Base-by-base conservation (phyloP, 2,329 filamentous ascomycete species). In the Cladophialophora immunda region DNA sequence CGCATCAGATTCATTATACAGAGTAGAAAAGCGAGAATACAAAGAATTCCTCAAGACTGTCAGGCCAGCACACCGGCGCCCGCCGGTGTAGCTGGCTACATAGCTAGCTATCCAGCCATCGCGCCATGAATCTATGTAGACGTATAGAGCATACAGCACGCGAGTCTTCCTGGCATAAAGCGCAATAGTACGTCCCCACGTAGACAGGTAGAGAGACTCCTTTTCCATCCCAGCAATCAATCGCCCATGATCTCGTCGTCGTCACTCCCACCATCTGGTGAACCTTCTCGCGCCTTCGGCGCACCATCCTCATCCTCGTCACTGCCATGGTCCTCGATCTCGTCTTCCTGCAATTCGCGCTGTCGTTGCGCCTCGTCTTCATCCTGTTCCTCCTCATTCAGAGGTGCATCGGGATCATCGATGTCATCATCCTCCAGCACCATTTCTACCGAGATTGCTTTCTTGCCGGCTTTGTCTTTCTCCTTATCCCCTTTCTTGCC, bases 191-290 rank as follows among this genome's bases (percentile, higher is more conserved):
- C n/a, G n/a, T n/a, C n/a, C n/a, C n/a, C n/a, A n/a, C n/a, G n/a
- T n/a, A n/a, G 8, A 30, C 29, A 30, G 4, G 29, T 30, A 30
- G 29, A 30, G 29, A 30, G 29, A 34, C 32, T 34, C 32, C 4
- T 34, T 34, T 34, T 34, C 4, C 32, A 34, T 34, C 19, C 45
- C 45, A 25, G 71, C 64, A 74, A 25, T 71, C 64, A 74, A 62
- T 74, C 72, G 29, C 70, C 72, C 68, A 73, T 73, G 61, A 74
- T 68, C 29, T 72, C 68, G 57, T 72, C 70, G 6, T 72, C 71
- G 6, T 65, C 66, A 11, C n/a, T 45, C n/a, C 13, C 38, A 9
- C 56, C 59, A 1, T 66, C 65, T 9, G 30, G 52, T 27, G 57
- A 47, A 22, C 17, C 41, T 19, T 22, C 22, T 25, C 34, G 45